Evolutionary conservation across 345 rosid genomes (phyloP).

Genomic region (Eucalyptus cloeziana): DNA sequence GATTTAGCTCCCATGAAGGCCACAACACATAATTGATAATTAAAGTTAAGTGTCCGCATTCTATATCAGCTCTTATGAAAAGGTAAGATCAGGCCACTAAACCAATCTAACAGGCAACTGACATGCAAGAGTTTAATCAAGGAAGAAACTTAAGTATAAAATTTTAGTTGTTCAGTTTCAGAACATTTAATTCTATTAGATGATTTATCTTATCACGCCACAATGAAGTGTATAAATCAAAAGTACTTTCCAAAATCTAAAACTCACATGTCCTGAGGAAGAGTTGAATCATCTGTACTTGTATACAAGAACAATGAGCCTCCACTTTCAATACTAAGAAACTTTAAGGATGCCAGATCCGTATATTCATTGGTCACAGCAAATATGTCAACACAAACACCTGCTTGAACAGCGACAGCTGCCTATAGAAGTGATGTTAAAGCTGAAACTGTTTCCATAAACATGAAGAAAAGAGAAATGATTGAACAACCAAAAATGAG

Average conservation of each 20-base stretch:
- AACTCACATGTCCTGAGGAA: conserved; percentile 99
- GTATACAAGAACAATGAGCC: conserved; percentile 80
- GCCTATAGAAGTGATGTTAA: conserved; percentile 58
- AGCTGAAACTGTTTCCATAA: neutral
- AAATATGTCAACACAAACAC: conserved; percentile 93
- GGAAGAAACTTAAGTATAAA: neutral
- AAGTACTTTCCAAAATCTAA: neutral
- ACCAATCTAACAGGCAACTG: neutral
- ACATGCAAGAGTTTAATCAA: neutral
- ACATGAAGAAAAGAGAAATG: neutral
- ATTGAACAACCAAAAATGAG: neutral
- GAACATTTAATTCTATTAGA: neutral
- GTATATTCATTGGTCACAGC: conserved; percentile 97
- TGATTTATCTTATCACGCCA: neutral
- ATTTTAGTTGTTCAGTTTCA: neutral
- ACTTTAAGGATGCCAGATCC: conserved; percentile 93
- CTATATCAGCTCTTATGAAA: neutral
- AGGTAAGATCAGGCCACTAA: neutral
- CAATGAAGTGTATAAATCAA: neutral
- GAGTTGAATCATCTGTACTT: conserved; percentile 91
- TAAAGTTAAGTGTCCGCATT: neutral
- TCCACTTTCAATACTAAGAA: conserved; percentile 98
- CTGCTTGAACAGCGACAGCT: conserved; percentile 93
- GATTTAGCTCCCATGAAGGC: neutral
- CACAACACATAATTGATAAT: neutral